These are phyloP conservation scores for Rhizomucor miehei DNA, from an alignment of 371 early-diverging fungal genomes.

Conservation along the genomic window DNA sequence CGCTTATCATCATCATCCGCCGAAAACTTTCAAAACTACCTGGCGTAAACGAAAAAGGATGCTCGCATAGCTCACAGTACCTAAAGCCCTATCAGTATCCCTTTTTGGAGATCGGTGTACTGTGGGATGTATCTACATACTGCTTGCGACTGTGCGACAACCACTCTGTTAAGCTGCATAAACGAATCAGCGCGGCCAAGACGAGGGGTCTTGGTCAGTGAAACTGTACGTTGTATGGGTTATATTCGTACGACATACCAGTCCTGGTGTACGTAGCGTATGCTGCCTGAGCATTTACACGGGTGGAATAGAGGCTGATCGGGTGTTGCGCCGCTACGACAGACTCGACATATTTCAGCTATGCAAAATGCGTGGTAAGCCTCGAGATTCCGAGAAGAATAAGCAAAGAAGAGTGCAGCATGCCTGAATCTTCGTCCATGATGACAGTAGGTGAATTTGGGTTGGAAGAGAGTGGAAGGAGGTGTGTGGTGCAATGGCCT, in stretches of 20 bases:
- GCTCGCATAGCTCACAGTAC: constrained; percentile 90
- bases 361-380: no score
- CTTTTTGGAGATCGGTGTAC: neutral
- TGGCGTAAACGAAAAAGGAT: constrained; percentile 82
- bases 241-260: constrained; percentile 52
- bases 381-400: no score
- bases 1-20: neutral
- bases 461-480: no score
- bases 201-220: neutral
- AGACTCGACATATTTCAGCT: constrained; percentile 86
- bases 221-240: neutral
- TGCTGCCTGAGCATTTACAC: constrained; percentile 93
- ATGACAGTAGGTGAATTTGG: no score
- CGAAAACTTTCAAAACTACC: constrained; percentile 45
- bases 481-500: no score
- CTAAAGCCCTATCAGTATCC: constrained; percentile 22
- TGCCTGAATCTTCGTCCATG: constrained; percentile 1
- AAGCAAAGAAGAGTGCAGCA: neutral
- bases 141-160: constrained; percentile 80
- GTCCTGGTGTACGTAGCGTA: constrained; percentile 87
- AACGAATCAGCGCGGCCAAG: neutral
- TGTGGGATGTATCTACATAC: constrained; percentile 20
- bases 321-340: constrained; percentile 74
- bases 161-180: constrained; percentile 80
- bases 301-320: constrained; percentile 89